Base-by-base conservation (phyloP, 768 basidiomycete genomes). In the Trametes maxima region DNA sequence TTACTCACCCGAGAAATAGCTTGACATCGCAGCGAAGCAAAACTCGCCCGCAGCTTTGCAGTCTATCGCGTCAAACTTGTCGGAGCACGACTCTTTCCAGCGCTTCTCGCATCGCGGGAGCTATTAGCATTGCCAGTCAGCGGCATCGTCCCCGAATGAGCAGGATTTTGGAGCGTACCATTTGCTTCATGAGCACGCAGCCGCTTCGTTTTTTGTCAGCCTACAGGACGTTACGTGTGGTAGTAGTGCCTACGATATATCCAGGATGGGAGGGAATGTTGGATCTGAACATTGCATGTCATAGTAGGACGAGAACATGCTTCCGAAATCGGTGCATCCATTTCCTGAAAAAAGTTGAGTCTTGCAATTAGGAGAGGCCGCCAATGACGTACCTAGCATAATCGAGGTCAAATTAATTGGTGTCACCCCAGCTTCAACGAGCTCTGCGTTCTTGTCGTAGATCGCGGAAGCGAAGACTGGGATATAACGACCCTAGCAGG, bases 281-380 rank as follows among this genome's bases (percentile, higher is more conserved):
- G 69, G 6, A 82, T 81, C 60, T 19, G 53, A 49, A 52, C 89
- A 90, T 24, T 76, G 74, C 72, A 88, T 80, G 53, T 86, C 83
- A 60, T 82, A 74, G 59, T 79, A 81, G 3, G 80, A 76, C 5
- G 74, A 65, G 2, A 63, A 54, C 76, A 81, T 73, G 1, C 74
- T 75, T 53, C 65, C 69, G 53, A 65, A 75, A 64, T 82, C 78
- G 0, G 76, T 78, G 45, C 76, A 67, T 19, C 81, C 82, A 35
- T 82, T 83, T n/a, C 80, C 80, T 77, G 45, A 17, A 37, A 42
- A 11, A 25, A 24, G 60, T 36, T 40, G 54, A 46, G 12, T 11
- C 16, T 25, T 4, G 24, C 25, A 48, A 0, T 1, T 22, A 10
- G 8, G 14, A 37, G 10, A 17, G 25, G 28, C 19, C 24, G 0